Conservation (phyloP, 2,329 filamentous ascomycete species). For the Paraphoma chrysanthemicola region DNA sequence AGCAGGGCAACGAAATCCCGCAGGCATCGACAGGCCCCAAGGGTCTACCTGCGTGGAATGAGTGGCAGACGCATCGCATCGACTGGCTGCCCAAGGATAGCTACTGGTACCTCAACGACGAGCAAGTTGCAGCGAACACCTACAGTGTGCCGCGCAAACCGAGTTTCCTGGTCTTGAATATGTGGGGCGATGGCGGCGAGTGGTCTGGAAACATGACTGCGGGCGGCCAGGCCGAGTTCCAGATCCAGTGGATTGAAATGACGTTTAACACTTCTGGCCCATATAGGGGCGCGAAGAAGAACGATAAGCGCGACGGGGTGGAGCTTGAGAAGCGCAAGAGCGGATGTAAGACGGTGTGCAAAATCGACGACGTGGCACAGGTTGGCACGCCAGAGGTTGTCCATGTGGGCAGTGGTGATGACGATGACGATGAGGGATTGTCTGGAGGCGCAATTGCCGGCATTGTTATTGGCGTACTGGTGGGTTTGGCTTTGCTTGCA, state of each 20-base stretch:
- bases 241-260: slow-evolving; percentile 70
- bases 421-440: slow-evolving; percentile 7
- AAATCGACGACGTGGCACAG: slow-evolving; percentile 45
- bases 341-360: slow-evolving; percentile 45
- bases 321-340: slow-evolving; percentile 26
- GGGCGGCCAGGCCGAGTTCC: slow-evolving; percentile 59
- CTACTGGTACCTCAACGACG: slow-evolving; percentile 64
- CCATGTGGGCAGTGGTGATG: slow-evolving; percentile 14
- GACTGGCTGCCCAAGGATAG: slow-evolving; percentile 65
- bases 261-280: slow-evolving; percentile 56
- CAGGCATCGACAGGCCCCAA: slow-evolving; percentile 58
- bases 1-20: slow-evolving; percentile 53
- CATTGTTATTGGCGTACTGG: slow-evolving; percentile 8
- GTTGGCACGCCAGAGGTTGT: slow-evolving; percentile 45
- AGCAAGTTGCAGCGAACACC: slow-evolving; percentile 59
- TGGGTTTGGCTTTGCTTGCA: slow-evolving; percentile 3
- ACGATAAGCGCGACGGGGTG: slow-evolving; percentile 21
- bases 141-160: slow-evolving; percentile 64
- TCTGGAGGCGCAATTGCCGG: slow-evolving; percentile 14
- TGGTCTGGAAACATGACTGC: slow-evolving; percentile 67
- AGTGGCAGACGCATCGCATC: slow-evolving; percentile 66
- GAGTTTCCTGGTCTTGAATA: slow-evolving; percentile 63
- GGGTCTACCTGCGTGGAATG: slow-evolving; percentile 58
- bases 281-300: slow-evolving; percentile 27
- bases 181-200: slow-evolving; percentile 66